Conservation (phyloP, 2,329 filamentous ascomycete species). For the Teratosphaeria pseudoeucalypti region DNA sequence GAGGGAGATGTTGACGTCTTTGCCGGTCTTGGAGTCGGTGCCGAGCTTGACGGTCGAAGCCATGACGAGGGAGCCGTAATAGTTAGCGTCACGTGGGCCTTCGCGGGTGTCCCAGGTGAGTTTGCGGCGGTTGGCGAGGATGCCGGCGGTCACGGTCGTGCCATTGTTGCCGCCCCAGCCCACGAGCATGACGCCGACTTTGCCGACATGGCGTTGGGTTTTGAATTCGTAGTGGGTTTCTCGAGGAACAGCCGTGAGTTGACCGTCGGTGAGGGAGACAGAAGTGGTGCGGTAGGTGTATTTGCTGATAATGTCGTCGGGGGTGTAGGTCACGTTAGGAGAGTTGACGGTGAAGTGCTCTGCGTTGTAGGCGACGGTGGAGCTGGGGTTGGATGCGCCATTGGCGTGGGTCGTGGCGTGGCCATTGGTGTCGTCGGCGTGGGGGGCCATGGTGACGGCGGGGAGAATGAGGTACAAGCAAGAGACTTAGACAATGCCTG, state of each 20-base stretch:
- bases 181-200: slow-evolving; percentile 93
- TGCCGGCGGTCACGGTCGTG: slow-evolving; percentile 90
- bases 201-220: slow-evolving; percentile 85
- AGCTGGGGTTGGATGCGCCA: slow-evolving; percentile 13
- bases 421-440: slow-evolving; percentile 60
- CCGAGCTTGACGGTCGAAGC: slow-evolving; percentile 94
- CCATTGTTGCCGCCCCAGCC: slow-evolving; percentile 82
- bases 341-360: slow-evolving; percentile 72
- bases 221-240: slow-evolving; percentile 96
- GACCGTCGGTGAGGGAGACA: slow-evolving; percentile 62
- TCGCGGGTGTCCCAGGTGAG: slow-evolving; percentile 91
- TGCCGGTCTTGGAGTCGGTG: slow-evolving; percentile 67
- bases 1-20: slow-evolving; percentile 95
- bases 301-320: slow-evolving; percentile 78
- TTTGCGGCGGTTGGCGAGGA: slow-evolving; percentile 83
- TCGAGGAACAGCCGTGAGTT: slow-evolving; percentile 73
- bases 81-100: slow-evolving; percentile 76
- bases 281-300: slow-evolving; percentile 95
- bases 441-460: slow-evolving; percentile 66
- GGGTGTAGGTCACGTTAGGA: slow-evolving; percentile 84
- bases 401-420: slow-evolving; percentile 33
- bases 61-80: slow-evolving; percentile 98
- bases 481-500: too few species aligned
- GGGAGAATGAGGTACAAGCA: too few species aligned
- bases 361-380: background rate